Percentiles rank a stretch among this genome's conserved stretches.
Evolutionary conservation across 2,329 filamentous ascomycete genomes (phyloP).

Genomic region (Dactylellina sp.): DNA sequence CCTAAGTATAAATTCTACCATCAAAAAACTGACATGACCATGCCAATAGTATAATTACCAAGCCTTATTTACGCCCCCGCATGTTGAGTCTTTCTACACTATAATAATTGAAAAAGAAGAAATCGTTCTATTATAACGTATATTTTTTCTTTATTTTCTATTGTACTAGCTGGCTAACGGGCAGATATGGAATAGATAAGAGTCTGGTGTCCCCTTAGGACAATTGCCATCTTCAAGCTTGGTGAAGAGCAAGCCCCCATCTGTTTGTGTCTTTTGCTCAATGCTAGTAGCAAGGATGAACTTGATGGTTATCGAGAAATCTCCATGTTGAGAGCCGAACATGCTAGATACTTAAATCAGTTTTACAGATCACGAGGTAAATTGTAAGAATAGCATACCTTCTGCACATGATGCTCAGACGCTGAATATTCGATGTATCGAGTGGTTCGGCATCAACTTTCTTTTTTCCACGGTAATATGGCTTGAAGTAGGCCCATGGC

Average conservation of each 20-base stretch:
- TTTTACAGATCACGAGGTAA: background rate
- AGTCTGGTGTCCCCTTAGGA: background rate
- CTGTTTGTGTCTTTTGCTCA: background rate
- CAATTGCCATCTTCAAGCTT: background rate
- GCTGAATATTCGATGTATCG: conserved; percentile 72
- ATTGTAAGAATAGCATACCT: conserved; percentile 69
- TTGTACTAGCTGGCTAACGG: background rate
- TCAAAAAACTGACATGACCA: no score
- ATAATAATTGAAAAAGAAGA: no score
- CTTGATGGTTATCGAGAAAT: conserved; percentile 33
- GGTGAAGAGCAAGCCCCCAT: background rate
- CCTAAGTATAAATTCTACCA: no score
- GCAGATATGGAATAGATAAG: conserved; percentile 9
- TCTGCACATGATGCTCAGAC: conserved; percentile 82
- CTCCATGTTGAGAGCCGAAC: conserved; percentile 44
- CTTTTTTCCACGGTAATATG: conserved; percentile 79
- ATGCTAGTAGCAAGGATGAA: conserved; percentile 13
- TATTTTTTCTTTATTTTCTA: no score
- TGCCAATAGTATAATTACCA: no score
- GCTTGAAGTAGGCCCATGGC: conserved; percentile 74
- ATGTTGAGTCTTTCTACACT: no score
- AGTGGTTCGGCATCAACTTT: conserved; percentile 72
- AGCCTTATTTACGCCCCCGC: no score
- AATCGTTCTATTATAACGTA: no score
- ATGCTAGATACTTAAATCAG: conserved; percentile 31